Percentiles rank a stretch among this genome's conserved stretches.
Evolutionary conservation across 139 green algal genomes (phyloP).

Genomic region (Diplosphaera chodatii): DNA sequence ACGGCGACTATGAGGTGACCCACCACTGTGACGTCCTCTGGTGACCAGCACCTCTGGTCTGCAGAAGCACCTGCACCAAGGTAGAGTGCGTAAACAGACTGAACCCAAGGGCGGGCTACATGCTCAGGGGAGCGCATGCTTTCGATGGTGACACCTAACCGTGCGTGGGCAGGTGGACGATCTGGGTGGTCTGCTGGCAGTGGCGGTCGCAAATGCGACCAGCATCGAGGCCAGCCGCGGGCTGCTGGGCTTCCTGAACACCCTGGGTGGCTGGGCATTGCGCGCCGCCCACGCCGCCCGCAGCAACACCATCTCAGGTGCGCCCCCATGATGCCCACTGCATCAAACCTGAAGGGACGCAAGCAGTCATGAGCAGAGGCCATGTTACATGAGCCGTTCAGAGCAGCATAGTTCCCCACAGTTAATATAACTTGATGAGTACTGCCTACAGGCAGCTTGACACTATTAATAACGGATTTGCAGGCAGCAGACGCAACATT

Average conservation of each 20-base stretch:
- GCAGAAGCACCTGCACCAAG: too few relatives aligned
- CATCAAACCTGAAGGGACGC: too few relatives aligned
- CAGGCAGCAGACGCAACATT: conserved; percentile 81
- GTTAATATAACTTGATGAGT: too few relatives aligned
- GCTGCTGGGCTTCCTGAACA: conserved; percentile 69
- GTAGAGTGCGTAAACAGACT: too few relatives aligned
- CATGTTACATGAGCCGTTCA: too few relatives aligned
- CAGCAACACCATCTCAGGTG: conserved; percentile 71
- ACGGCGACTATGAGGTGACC: conserved; percentile 58
- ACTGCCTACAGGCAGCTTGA: too few relatives aligned
- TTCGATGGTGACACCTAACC: neutral
- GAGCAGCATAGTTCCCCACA: too few relatives aligned
- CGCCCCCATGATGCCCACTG: neutral
- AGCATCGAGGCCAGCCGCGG: conserved; percentile 46
- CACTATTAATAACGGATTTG: neutral
- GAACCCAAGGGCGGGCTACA: too few relatives aligned
- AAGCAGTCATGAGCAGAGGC: too few relatives aligned
- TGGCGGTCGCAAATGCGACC: conserved; percentile 55
- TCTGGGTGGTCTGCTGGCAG: conserved; percentile 61
- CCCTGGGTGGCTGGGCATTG: conserved; percentile 72
- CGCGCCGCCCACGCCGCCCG: conserved; percentile 61
- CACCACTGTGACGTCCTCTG: too few relatives aligned
- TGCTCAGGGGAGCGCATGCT: too few relatives aligned
- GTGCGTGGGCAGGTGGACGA: conserved; percentile 35
- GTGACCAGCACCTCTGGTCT: too few relatives aligned